Conservation (phyloP, 805 yeast genomes). For the Maudiozyma turicensis region DNA sequence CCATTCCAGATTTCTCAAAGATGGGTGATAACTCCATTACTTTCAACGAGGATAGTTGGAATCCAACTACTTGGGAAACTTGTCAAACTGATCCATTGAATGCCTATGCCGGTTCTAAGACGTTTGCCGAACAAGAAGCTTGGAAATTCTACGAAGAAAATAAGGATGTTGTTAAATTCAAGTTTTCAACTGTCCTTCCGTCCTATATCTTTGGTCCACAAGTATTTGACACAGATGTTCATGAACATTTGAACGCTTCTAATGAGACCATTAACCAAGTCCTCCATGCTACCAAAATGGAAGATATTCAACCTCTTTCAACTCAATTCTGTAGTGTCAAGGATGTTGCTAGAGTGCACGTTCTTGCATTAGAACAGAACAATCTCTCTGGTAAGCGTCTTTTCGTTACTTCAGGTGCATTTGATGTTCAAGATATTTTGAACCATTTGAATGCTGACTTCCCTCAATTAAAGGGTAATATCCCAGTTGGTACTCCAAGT, state of each 20-base stretch:
- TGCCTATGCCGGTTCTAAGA: constrained; percentile 38
- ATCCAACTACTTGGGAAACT: constrained; percentile 24
- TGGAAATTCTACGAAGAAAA: constrained; percentile 39
- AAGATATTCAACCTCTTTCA: not conserved
- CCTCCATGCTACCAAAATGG: constrained; percentile 9
- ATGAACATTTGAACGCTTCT: constrained; percentile 30
- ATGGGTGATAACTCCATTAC: constrained; percentile 5
- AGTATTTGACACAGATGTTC: constrained; percentile 31
- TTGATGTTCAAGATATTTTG: constrained; percentile 21
- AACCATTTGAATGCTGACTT: constrained; percentile 29
- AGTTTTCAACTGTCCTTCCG: constrained; percentile 35
- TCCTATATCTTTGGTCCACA: constrained; percentile 43
- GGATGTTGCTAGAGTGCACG: constrained; percentile 51
- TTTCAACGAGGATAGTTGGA: constrained; percentile 31
- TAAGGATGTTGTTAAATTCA: constrained; percentile 32
- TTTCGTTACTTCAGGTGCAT: constrained; percentile 15
- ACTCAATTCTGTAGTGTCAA: constrained; percentile 40
- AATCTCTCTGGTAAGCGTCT: constrained; percentile 29
- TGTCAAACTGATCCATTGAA: constrained; percentile 3
- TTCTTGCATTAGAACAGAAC: constrained; percentile 36
- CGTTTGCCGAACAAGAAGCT: constrained; percentile 46
- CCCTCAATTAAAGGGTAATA: constrained; percentile 35
- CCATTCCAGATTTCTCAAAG: constrained; percentile 27
- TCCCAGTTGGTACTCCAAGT: constrained; percentile 34
- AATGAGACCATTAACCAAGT: constrained; percentile 24